Conservation (phyloP, 306 rosid species). For the Rubus parviflorus region DNA sequence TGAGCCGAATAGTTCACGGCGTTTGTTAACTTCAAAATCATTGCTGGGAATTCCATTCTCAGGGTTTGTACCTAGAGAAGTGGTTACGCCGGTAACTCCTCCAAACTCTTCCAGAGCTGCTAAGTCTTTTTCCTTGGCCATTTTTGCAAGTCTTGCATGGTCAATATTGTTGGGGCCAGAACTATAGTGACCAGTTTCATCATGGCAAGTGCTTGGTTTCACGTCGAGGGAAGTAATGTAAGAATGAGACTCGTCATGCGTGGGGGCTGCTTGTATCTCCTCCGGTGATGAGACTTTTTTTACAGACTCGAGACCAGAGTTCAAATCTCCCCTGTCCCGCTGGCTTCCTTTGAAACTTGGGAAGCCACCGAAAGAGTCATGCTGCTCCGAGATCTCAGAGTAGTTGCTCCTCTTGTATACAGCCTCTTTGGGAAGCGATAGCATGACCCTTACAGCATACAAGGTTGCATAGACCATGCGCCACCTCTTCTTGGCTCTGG, state of each 20-base stretch:
- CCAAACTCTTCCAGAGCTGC: constrained; percentile 31
- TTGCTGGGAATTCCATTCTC: constrained; percentile 47
- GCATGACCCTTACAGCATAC: constrained; percentile 51
- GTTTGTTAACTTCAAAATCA: constrained; percentile 31
- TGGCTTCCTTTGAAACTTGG: neutral
- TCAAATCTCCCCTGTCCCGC: neutral
- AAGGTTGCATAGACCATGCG: constrained; percentile 58
- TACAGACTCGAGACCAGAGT: neutral
- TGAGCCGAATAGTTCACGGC: constrained; percentile 51
- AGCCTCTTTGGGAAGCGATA: constrained; percentile 44
- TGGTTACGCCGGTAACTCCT: constrained; percentile 46
- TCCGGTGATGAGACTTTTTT: neutral
- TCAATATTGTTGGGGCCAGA: constrained; percentile 24
- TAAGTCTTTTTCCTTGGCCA: constrained; percentile 54
- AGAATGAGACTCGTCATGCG: constrained; percentile 13
- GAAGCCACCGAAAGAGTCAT: neutral
- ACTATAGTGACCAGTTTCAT: neutral
- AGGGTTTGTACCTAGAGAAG: constrained; percentile 39
- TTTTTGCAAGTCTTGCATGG: constrained; percentile 29
- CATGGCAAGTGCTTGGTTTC: neutral
- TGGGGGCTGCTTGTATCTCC: neutral
- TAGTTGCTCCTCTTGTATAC: constrained; percentile 31
- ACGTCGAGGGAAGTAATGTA: constrained; percentile 11
- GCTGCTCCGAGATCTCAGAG: constrained; percentile 20
- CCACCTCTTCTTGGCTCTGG: constrained; percentile 55